These are phyloP conservation scores for Xylaria hypoxylon DNA, from an alignment of 2,329 filamentous ascomycete genomes.

Conservation along the genomic window DNA sequence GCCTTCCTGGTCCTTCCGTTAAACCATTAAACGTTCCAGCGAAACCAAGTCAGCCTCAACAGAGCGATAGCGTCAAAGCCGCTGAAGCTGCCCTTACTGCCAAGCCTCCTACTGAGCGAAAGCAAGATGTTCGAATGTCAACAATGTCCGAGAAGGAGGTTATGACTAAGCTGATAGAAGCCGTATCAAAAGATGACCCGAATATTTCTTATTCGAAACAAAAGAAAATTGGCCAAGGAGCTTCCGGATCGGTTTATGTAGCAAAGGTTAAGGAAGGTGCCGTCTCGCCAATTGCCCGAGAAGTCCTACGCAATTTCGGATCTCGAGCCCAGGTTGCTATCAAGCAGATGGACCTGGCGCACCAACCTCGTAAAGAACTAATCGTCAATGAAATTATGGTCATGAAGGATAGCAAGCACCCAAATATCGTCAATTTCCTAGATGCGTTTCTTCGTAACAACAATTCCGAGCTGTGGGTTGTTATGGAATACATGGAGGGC, in stretches of 20 bases:
- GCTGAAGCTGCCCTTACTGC: conserved; percentile 90
- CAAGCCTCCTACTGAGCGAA: conserved; percentile 79
- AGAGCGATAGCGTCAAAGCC: conserved; percentile 80
- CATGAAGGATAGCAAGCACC: conserved; percentile 98
- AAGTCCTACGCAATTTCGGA: conserved; percentile 83
- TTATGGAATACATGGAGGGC: conserved; percentile 99
- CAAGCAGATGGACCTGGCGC: conserved; percentile 99
- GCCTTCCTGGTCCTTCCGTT: conserved; percentile 72
- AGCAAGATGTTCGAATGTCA: conserved; percentile 97
- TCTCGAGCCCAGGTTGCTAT: conserved; percentile 92
- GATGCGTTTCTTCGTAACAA: conserved; percentile 97
- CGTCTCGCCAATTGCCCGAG: conserved; percentile 80
- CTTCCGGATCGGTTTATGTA: conserved; percentile 97
- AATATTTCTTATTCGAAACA: conserved; percentile 98
- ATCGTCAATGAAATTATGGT: conserved; percentile 99
- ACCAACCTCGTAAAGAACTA: conserved; percentile 95
- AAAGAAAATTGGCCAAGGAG: conserved; percentile 99
- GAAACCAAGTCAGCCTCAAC: conserved; percentile 68
- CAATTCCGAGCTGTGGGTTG: conserved; percentile 96
- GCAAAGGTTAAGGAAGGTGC: conserved; percentile 93
- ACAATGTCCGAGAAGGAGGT: conserved; percentile 98
- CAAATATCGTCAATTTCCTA: conserved; percentile 98
- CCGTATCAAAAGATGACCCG: conserved; percentile 95
- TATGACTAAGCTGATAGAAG: conserved; percentile 94
- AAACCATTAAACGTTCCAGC: conserved; percentile 83